A percentile compares a stretch with the other conserved stretches of the same genome.
Evolutionary conservation across 2,329 filamentous ascomycete genomes (phyloP).

Genomic region (Cryphonectria naterciae): DNA sequence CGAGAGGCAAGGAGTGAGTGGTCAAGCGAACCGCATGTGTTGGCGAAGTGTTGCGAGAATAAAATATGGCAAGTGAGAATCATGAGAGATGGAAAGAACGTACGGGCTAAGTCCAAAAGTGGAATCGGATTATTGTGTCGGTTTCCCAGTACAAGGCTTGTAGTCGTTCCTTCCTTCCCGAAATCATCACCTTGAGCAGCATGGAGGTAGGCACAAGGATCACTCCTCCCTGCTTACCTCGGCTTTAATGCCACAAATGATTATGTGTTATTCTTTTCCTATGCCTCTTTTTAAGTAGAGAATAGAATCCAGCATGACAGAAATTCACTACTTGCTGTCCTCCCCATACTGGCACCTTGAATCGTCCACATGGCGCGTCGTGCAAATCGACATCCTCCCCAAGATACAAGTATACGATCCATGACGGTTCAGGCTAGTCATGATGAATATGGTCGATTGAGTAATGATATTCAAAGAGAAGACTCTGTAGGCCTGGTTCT

Average conservation of each 20-base stretch:
- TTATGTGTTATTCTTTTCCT: background rate
- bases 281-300: background rate
- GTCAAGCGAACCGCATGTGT: background rate
- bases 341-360: background rate
- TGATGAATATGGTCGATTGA: background rate
- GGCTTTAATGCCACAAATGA: background rate
- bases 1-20: background rate
- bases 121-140: background rate
- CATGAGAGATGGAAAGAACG: background rate
- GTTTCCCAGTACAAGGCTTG: background rate
- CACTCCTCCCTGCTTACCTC: background rate
- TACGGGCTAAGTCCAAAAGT: background rate
- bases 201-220: background rate
- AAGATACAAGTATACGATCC: background rate
- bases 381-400: background rate
- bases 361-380: background rate
- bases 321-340: background rate
- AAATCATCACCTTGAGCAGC: background rate
- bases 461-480: background rate
- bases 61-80: background rate
- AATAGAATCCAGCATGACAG: background rate
- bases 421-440: background rate
- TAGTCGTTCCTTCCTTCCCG: constrained; percentile 2
- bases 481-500: background rate
- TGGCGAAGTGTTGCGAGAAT: no score